Conservation (phyloP, 164 flowering plant genomes). For the Warburgia ugandensis region DNA sequence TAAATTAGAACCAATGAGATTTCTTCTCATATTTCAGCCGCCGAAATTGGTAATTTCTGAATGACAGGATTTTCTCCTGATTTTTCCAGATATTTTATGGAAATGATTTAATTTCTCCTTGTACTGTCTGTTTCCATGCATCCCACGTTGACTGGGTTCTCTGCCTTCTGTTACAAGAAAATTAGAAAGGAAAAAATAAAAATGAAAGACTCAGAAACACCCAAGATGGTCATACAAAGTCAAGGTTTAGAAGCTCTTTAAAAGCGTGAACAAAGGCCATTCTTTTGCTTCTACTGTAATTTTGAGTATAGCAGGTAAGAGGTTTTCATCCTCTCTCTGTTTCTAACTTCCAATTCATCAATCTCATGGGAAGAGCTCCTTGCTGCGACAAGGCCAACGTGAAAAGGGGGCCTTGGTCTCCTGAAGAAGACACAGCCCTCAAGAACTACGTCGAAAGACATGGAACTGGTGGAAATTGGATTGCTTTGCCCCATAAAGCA, state of each 20-base stretch:
- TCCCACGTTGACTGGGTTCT: slow-evolving; percentile 7
- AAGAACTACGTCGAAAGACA: slow-evolving; percentile 33
- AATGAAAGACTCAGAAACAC: background rate
- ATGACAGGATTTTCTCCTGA: slow-evolving; percentile 2
- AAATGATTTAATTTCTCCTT: background rate
- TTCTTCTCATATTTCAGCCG: too few species aligned
- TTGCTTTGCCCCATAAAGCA: slow-evolving; percentile 60
- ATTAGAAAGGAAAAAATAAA: too few species aligned
- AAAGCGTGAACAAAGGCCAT: slow-evolving; percentile 1
- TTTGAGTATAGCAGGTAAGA: background rate
- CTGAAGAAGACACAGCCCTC: slow-evolving; percentile 63
- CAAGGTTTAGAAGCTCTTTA: slow-evolving; percentile 6
- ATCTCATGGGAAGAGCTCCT: slow-evolving; percentile 71
- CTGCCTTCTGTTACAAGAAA: slow-evolving; percentile 2
- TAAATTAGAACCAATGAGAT: too few species aligned
- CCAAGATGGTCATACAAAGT: slow-evolving; percentile 7
- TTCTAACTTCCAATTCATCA: background rate
- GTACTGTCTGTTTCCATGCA: slow-evolving; percentile 5
- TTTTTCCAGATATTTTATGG: background rate
- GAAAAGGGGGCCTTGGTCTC: slow-evolving; percentile 83
- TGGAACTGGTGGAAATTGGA: slow-evolving; percentile 68
- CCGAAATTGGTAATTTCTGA: background rate
- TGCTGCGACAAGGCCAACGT: slow-evolving; percentile 80
- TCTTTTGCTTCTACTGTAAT: slow-evolving; percentile 4
- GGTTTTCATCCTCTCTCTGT: background rate